Percentiles rank a stretch among this genome's conserved stretches.
phyloP scores from a whole-genome alignment of 495 filamentous ascomycete genomes.

The Aspergillus baeticus region DNA sequence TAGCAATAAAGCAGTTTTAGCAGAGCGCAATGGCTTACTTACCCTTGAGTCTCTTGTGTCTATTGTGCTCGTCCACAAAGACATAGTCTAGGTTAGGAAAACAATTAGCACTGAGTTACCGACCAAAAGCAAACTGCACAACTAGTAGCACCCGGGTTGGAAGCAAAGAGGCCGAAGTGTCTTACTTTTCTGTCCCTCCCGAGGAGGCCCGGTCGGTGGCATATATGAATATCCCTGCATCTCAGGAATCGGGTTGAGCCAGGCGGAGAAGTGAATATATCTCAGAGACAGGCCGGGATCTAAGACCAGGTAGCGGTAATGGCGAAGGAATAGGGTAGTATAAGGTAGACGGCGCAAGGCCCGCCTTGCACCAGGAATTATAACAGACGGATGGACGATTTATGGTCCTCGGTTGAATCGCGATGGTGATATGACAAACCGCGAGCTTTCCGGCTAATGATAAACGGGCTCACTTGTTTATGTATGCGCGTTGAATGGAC shows the following conservation, averaged over 20 bases:
- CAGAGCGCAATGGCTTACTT: constrained; percentile 20
- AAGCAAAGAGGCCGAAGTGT: background rate
- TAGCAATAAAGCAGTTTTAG: background rate
- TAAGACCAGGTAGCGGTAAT: background rate
- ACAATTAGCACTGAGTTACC: constrained; percentile 12
- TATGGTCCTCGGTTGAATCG: too few species aligned
- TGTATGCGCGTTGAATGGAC: too few species aligned
- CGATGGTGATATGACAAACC: background rate
- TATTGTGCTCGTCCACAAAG: constrained; percentile 98
- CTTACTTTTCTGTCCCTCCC: constrained; percentile 48
- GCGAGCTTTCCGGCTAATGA: too few species aligned
- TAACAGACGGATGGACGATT: background rate
- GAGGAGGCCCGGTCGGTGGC: constrained; percentile 43
- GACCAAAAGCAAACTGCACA: too few species aligned
- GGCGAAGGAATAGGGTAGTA: background rate
- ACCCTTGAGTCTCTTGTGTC: constrained; percentile 97
- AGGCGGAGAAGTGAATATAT: background rate
- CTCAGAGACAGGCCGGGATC: background rate
- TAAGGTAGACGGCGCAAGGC: constrained; percentile 12
- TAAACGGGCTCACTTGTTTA: too few species aligned
- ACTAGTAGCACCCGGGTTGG: constrained; percentile 1
- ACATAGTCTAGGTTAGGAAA: constrained; percentile 75
- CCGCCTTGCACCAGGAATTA: constrained; percentile 8
- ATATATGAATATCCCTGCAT: constrained; percentile 52
- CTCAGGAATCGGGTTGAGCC: background rate